These are phyloP conservation scores for Crithidia brevicula DNA, from an alignment of 208 protist species.

Conservation along the genomic window DNA sequence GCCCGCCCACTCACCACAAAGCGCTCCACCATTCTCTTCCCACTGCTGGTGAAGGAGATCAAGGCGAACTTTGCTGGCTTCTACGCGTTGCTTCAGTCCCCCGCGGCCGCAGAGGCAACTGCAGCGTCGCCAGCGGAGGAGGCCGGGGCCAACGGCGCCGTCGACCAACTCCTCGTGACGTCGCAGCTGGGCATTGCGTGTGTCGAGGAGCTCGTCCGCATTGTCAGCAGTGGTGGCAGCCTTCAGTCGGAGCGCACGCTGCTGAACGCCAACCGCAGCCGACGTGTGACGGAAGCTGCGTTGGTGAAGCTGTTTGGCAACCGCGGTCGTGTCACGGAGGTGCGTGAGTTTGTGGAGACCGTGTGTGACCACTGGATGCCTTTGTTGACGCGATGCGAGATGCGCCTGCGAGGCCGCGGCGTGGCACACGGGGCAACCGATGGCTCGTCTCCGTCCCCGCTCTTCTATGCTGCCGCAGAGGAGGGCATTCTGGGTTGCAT, in stretches of 20 bases:
- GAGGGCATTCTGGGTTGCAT: constrained; percentile 36
- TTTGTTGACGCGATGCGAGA: constrained; percentile 39
- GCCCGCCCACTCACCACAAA: constrained; percentile 86
- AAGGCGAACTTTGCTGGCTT: constrained; percentile 26
- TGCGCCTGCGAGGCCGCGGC: constrained; percentile 31
- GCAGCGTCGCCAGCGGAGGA: constrained; percentile 2
- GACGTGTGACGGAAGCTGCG: constrained; percentile 69
- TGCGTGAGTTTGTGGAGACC: constrained; percentile 60
- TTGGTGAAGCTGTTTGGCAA: constrained; percentile 87
- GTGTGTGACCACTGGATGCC: constrained; percentile 58
- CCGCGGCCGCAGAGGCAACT: too few relatives aligned
- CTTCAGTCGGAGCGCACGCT: constrained; percentile 87
- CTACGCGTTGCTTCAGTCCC: constrained; percentile 16
- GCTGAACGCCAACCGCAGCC: constrained; percentile 74
- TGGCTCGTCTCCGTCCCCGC: not conserved
- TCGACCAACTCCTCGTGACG: constrained; percentile 35
- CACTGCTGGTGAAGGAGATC: constrained; percentile 53
- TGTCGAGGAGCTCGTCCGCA: constrained; percentile 86
- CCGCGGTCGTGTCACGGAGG: constrained; percentile 62
- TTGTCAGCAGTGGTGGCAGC: constrained; percentile 86
- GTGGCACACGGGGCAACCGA: not conserved
- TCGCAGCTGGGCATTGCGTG: constrained; percentile 62
- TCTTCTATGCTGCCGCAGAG: constrained; percentile 16
- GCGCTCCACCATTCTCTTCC: constrained; percentile 75
- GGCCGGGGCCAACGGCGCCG: constrained; percentile 2